Evolutionary conservation across 805 yeast genomes (phyloP), one percentile per base, ranked within the genome.

Genomic region (Kluyveromyces starmeri): DNA sequence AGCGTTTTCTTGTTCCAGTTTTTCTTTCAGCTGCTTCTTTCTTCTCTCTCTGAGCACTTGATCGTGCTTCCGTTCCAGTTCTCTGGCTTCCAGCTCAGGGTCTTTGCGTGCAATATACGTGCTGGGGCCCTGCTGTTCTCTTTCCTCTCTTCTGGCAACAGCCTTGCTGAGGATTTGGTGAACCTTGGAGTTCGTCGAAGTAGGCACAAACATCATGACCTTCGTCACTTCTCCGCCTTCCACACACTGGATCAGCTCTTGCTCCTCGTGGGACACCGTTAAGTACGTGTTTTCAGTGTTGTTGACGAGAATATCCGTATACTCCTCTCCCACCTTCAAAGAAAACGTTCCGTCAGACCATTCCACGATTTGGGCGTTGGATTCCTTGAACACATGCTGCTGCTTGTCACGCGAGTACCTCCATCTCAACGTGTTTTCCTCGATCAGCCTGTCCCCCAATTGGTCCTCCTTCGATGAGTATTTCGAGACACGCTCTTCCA

Each of bases 311-410:
- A 84, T 75, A 52, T 89, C 96, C 48, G 88, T 89, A 43, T 79
- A 68, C 59, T 92, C 98, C 30, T 70, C 68, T 20, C 98, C 98
- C 24, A 92, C 62, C 51, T 84, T 88, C 46, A 92, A 64, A 2
- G 96, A 86, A 42, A 76, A 61, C 4, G 84, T 68, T 1, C 98
- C 98, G 59, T 92, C 97, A 37, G 82, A 80, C 98, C 98, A 92
- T 55, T 84, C 82, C 22, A 92, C 71, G 37, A 89, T 75, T 51
- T 88, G 84, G 4, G 96, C 78, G 53, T 92, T 92, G 7, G 94
- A 80, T 55, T 86, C 94, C 47, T 83, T 83, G 50, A 73, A 72
- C 44, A 88, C 75, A 13, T 61, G 55, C 41, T 80, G 85, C 27
- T 76, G 78, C n/a, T 71, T 73, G 40, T 76, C 78, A 39, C 80